Percentiles rank a stretch among this genome's conserved stretches.
Conservation (phyloP, 2,329 filamentous ascomycete genomes). For the Ophiostoma sp. region DNA sequence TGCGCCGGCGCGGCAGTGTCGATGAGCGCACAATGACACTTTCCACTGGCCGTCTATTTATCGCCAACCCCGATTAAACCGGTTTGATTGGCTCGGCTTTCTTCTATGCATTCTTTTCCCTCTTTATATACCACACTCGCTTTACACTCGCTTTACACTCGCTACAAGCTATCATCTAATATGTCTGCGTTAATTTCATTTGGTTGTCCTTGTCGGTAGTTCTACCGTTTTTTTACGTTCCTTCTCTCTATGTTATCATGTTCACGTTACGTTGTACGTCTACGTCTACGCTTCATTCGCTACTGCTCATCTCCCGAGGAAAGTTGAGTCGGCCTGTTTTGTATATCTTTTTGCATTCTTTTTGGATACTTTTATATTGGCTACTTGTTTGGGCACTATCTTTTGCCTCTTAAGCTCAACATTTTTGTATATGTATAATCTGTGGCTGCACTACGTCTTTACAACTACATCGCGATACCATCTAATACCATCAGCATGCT, state of each 20-base stretch:
- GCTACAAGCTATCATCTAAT: constrained; percentile 13
- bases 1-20: constrained; percentile 72
- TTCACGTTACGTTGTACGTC: constrained; percentile 14
- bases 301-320: neutral
- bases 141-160: constrained; percentile 1
- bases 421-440: constrained; percentile 9
- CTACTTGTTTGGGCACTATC: neutral
- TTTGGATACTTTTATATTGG: neutral
- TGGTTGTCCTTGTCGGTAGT: neutral
- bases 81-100: neutral
- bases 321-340: neutral
- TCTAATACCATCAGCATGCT: constrained; percentile 10
- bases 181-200: neutral
- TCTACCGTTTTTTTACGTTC: neutral
- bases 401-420: neutral
- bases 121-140: neutral
- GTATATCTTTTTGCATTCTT: neutral
- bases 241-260: neutral
- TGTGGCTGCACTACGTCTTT: neutral
- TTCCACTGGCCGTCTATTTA: constrained; percentile 67
- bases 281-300: constrained; percentile 4
- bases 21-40: constrained; percentile 77
- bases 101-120: neutral
- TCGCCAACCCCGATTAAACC: constrained; percentile 72
- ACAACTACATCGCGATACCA: neutral